Evolutionary conservation across 169 alveolate genomes (phyloP).

Genomic region (Plasmodium billcollinsi): DNA sequence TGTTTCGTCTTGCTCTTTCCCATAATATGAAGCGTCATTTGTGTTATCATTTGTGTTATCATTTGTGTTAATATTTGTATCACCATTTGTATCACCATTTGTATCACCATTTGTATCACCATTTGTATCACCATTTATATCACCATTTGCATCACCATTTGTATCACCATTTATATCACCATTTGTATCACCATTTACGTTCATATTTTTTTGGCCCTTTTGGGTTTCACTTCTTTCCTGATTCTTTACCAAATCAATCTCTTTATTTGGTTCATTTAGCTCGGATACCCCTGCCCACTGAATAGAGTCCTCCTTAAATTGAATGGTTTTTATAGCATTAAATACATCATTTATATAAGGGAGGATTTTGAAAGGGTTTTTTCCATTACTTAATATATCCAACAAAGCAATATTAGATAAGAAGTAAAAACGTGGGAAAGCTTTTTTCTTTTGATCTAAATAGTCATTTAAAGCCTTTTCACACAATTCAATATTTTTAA

Average conservation of each 20-base stretch:
- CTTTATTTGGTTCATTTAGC: neutral
- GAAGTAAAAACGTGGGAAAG: slow-evolving; percentile 97
- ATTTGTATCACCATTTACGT: neutral
- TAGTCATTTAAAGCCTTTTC: slow-evolving; percentile 96
- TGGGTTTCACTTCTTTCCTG: too few relatives aligned
- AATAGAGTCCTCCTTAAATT: slow-evolving; percentile 12
- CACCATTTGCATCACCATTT: neutral
- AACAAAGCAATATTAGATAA: slow-evolving; percentile 96
- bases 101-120: neutral
- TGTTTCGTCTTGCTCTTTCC: neutral
- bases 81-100: too few relatives aligned
- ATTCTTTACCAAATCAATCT: too few relatives aligned
- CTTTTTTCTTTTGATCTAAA: slow-evolving; percentile 95
- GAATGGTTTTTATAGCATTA: slow-evolving; percentile 49
- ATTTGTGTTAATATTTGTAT: neutral
- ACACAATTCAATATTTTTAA: slow-evolving; percentile 93
- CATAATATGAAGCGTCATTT: neutral
- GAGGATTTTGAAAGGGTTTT: slow-evolving; percentile 90
- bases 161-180: neutral
- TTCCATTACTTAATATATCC: slow-evolving; percentile 95
- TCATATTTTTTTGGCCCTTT: neutral
- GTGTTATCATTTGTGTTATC: neutral
- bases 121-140: neutral
- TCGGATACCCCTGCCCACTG: neutral
- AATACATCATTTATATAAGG: slow-evolving; percentile 56